These are phyloP conservation scores for Monosporascus sp. DNA, from an alignment of 2,329 filamentous ascomycete species.

Conservation along the genomic window DNA sequence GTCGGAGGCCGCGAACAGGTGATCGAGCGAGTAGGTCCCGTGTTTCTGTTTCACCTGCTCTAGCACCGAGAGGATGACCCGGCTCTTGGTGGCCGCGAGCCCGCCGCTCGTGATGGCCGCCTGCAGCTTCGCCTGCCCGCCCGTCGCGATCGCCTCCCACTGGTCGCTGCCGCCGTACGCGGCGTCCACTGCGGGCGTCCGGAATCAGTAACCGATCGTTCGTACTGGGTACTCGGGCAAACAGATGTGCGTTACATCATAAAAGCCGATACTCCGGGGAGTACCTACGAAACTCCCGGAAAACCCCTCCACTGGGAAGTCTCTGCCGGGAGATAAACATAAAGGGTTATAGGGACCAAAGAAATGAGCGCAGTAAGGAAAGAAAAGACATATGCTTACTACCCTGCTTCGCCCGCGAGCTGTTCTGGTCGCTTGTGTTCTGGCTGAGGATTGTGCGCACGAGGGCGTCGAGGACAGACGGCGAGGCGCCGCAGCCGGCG, in stretches of 20 bases:
- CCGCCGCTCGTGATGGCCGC: slow-evolving; percentile 68
- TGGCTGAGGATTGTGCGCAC: slow-evolving; percentile 48
- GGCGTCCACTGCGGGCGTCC: slow-evolving; percentile 26
- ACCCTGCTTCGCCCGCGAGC: slow-evolving; percentile 52
- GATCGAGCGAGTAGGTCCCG: slow-evolving; percentile 42
- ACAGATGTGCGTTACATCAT: no score
- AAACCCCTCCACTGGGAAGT: no score
- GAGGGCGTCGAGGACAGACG: slow-evolving; percentile 47
- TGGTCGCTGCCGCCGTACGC: slow-evolving; percentile 37
- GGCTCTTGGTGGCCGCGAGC: slow-evolving; percentile 66
- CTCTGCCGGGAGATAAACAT: no score
- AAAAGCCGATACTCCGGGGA: no score
- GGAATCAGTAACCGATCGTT: no score
- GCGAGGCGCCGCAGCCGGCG: slow-evolving; percentile 54
- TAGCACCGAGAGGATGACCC: slow-evolving; percentile 64
- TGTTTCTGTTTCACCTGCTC: slow-evolving; percentile 50
- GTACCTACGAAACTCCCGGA: no score
- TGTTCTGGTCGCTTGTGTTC: slow-evolving; percentile 49
- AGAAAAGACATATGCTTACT: slow-evolving; percentile 8
- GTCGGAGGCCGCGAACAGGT: slow-evolving; percentile 37
- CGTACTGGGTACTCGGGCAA: no score
- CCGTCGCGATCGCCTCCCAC: slow-evolving; percentile 37
- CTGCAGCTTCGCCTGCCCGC: slow-evolving; percentile 35
- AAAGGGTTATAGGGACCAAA: no score
- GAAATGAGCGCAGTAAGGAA: no score